Conservation (phyloP, 2,329 filamentous ascomycete species). For the Paraphaeosphaeria minitans region DNA sequence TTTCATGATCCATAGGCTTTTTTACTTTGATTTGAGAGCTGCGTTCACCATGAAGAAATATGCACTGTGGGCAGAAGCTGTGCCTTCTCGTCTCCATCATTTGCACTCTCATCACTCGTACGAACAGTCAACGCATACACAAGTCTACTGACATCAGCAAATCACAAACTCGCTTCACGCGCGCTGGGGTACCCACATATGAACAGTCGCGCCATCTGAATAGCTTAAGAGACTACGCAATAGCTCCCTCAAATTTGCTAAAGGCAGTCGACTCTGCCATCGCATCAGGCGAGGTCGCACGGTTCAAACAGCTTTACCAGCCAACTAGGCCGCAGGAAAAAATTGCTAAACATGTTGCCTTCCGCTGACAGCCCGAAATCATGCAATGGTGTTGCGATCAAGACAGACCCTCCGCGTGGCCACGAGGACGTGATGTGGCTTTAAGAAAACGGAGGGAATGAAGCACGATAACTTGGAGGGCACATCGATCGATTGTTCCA, state of each 20-base stretch:
- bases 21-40: too few relatives aligned
- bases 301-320: conserved; percentile 1
- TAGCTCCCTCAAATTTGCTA: neutral
- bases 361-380: conserved; percentile 5
- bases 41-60: too few relatives aligned
- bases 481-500: neutral
- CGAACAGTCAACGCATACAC: too few relatives aligned
- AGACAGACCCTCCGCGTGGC: too few relatives aligned
- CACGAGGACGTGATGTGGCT: neutral
- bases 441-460: neutral
- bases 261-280: conserved; percentile 1
- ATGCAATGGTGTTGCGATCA: conserved; percentile 13
- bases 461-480: neutral
- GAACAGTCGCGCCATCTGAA: neutral
- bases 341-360: neutral
- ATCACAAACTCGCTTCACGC: too few relatives aligned
- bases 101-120: too few relatives aligned
- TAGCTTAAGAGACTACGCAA: neutral
- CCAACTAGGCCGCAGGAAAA: neutral
- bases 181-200: too few relatives aligned
- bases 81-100: too few relatives aligned
- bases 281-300: neutral
- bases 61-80: too few relatives aligned
- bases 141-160: too few relatives aligned
- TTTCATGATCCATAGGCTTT: too few relatives aligned